Conservation (phyloP, 2,329 filamentous ascomycete species). For the Ophiostoma himal-ulmi region DNA sequence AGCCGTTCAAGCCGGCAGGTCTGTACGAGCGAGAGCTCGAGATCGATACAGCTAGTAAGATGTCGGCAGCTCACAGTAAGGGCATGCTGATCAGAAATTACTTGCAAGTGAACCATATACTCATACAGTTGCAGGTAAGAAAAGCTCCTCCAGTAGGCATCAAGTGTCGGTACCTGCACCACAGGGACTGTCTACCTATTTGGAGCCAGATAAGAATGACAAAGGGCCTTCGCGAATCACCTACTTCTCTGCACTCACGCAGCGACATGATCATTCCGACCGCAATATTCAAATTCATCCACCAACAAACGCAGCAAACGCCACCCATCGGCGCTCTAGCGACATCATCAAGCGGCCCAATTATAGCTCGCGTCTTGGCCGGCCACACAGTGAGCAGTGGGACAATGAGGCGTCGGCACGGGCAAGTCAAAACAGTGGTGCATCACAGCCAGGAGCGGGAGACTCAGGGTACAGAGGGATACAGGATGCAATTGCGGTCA, state of each 20-base stretch:
- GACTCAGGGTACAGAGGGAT: slow-evolving; percentile 16
- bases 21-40: background rate
- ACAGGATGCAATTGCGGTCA: slow-evolving; percentile 21
- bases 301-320: background rate
- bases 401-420: background rate
- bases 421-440: background rate
- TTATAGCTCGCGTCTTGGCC: background rate
- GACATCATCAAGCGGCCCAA: background rate
- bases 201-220: background rate
- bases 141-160: background rate
- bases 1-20: background rate
- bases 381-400: background rate
- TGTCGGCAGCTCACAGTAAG: background rate
- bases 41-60: background rate
- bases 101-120: background rate
- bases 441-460: background rate
- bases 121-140: background rate
- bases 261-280: slow-evolving; percentile 3
- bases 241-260: slow-evolving; percentile 22
- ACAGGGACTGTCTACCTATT: background rate
- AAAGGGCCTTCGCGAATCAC: background rate
- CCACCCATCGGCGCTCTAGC: background rate
- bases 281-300: background rate
- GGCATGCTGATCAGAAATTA: background rate
- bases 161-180: background rate